Conservation (phyloP, 2,329 filamentous ascomycete genomes). For the Dothistroma septosporum region DNA sequence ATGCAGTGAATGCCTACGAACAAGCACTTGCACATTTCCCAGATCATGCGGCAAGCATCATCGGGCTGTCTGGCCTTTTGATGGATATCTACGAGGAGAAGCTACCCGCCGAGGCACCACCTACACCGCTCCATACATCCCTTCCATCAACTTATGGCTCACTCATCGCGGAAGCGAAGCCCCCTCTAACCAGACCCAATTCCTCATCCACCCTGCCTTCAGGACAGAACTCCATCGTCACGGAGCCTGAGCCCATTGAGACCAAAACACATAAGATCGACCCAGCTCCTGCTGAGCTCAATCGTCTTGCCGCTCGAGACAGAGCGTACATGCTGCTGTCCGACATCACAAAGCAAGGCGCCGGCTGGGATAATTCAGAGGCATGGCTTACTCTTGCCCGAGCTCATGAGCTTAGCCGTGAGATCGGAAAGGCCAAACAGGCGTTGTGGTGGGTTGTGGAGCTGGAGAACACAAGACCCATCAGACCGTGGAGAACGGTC, state of each 20-base stretch:
- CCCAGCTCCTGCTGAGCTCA: constrained; percentile 63
- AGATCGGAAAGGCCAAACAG: constrained; percentile 82
- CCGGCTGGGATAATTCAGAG: constrained; percentile 85
- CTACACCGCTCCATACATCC: constrained; percentile 32
- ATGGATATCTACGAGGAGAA: constrained; percentile 75
- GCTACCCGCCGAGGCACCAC: constrained; percentile 55
- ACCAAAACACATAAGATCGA: constrained; percentile 17
- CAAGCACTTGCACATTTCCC: constrained; percentile 72
- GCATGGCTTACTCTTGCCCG: constrained; percentile 87
- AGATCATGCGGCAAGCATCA: constrained; percentile 74
- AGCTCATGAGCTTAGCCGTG: constrained; percentile 81
- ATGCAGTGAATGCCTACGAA: constrained; percentile 75
- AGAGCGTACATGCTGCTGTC: constrained; percentile 80
- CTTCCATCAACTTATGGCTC: constrained; percentile 23
- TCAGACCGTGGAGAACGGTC: constrained; percentile 70
- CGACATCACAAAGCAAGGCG: constrained; percentile 76
- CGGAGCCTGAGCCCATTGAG: constrained; percentile 13
- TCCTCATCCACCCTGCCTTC: constrained; percentile 16
- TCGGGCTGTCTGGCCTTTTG: constrained; percentile 78
- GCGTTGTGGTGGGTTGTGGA: constrained; percentile 98
- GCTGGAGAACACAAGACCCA: constrained; percentile 76
- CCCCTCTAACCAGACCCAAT: constrained; percentile 17
- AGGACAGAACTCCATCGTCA: constrained; percentile 12
- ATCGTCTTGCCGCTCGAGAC: constrained; percentile 84
- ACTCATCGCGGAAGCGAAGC: constrained; percentile 21